Base-by-base conservation (phyloP, 176 grass and related monocot genomes). In the Oryza coarctata region DNA sequence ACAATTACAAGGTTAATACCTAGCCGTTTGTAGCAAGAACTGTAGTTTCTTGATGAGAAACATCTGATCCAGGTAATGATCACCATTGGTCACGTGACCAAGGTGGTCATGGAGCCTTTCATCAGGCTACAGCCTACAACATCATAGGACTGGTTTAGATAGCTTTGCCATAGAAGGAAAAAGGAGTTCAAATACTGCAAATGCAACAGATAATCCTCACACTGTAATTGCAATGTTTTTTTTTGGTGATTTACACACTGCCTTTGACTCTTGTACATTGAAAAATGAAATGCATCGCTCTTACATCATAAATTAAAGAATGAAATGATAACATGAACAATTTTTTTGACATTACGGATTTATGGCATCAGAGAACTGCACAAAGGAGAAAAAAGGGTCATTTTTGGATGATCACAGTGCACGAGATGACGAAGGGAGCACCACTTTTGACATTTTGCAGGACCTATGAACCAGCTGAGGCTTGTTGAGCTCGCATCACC, bases 401-500 rank as follows among this genome's bases (percentile, higher is more conserved):
- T 71, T 36, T n/a, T n/a, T 23, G 15, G 36, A 40, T 38, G 3
- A 66, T 41, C 61, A 14, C 15, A 22, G 34, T 0, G 14, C 17
- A 9, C 36, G 0, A 2, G 3, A 41, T 9, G 34, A 38, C 1
- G 22, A 80, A 49, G 17, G 18, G 31, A 41, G 41, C 36, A 43
- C 71, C 28, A 50, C 45, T 66, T 43, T 40, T 68, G 15, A 35
- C 63, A 55, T 9, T 3, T 81, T 43, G 7, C 28, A 9, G 55
- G 66, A 38, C 63, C 40, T 89, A 94, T 28, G 75, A 10, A 57
- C 12, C 69, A 61, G 76, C 27, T 11, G 57, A 29, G 6, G 82
- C 55, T 80, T 89, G 77, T 74, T 94, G 87, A 25, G 90, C 96
- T 85, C 64, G 81, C 7, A 87, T 87, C 68, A 99, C 93, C 45